Evolutionary conservation across 164 flowering plant species (phyloP).

Genomic region (Dillenia suffruticosa): DNA sequence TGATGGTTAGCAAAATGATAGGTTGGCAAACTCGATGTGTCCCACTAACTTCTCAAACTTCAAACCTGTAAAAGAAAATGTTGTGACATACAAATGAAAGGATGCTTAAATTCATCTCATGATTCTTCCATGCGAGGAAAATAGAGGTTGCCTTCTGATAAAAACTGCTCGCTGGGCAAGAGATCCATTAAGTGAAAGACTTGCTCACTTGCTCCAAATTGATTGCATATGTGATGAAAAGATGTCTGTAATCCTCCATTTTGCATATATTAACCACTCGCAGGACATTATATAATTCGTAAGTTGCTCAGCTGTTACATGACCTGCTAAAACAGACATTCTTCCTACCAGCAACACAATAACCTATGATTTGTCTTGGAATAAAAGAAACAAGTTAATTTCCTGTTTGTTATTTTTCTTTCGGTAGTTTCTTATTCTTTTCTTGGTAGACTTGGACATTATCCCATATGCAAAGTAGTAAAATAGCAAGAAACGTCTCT

Average conservation of each 20-base stretch:
- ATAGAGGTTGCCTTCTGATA: slow-evolving; percentile 49
- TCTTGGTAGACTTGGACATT: no score
- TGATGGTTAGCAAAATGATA: slow-evolving; percentile 71
- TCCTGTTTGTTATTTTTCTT: no score
- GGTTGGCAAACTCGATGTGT: slow-evolving; percentile 58
- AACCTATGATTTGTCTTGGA: slow-evolving; percentile 35
- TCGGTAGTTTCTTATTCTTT: no score
- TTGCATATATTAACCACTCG: slow-evolving; percentile 90
- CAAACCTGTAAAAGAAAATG: slow-evolving; percentile 41
- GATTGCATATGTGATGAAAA: slow-evolving; percentile 87
- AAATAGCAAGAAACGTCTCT: no score
- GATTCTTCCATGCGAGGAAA: neutral
- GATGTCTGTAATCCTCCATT: slow-evolving; percentile 95
- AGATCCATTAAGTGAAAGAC: slow-evolving; percentile 87
- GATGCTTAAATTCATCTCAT: no score
- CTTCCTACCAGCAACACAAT: slow-evolving; percentile 92
- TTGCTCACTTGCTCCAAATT: slow-evolving; percentile 96
- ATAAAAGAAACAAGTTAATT: no score
- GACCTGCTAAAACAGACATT: slow-evolving; percentile 65
- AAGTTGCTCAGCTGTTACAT: slow-evolving; percentile 82
- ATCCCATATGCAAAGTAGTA: no score
- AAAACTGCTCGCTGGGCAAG: slow-evolving; percentile 37
- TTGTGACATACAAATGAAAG: neutral
- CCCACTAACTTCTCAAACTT: slow-evolving; percentile 58
- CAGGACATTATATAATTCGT: slow-evolving; percentile 86